Conservation (phyloP, 1,139 yeast species). For the Saccharomyces pastorianus region DNA sequence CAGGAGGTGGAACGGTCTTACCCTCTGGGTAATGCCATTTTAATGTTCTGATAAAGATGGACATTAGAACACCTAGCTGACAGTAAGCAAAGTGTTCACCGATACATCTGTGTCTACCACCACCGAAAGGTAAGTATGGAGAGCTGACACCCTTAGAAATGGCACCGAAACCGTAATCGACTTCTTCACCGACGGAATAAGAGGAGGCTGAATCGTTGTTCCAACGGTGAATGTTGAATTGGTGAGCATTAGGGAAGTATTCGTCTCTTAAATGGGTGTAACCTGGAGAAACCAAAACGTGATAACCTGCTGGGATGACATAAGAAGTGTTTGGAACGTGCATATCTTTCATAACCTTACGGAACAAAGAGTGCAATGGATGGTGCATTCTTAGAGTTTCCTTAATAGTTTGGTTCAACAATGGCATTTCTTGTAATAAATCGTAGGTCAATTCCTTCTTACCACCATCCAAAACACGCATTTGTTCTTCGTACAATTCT, state of each 20-base stretch:
- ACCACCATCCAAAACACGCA: constrained; percentile 49
- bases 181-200: constrained; percentile 40
- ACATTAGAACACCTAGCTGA: constrained; percentile 80
- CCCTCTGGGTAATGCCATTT: constrained; percentile 60
- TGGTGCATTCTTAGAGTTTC: constrained; percentile 93
- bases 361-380: constrained; percentile 92
- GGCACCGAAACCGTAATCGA: constrained; percentile 94
- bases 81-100: constrained; percentile 97
- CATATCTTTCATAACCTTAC: constrained; percentile 75
- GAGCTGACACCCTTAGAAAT: constrained; percentile 92
- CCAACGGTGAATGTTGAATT: constrained; percentile 88
- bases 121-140: constrained; percentile 96
- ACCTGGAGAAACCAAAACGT: constrained; percentile 90
- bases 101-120: constrained; percentile 98
- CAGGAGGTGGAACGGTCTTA: constrained; percentile 61
- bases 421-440: constrained; percentile 69
- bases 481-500: constrained; percentile 66
- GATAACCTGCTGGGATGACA: constrained; percentile 83
- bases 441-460: constrained; percentile 67
- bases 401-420: constrained; percentile 73
- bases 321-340: constrained; percentile 73
- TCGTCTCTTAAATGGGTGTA: constrained; percentile 69
- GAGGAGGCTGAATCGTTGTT: constrained; percentile 41
- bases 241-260: constrained; percentile 66
- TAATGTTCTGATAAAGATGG: constrained; percentile 66